A percentile compares a stretch with the other conserved stretches of the same genome.
phyloP scores from a whole-genome alignment of 2,329 filamentous ascomycete genomes.

The Aspergillus fructus region DNA sequence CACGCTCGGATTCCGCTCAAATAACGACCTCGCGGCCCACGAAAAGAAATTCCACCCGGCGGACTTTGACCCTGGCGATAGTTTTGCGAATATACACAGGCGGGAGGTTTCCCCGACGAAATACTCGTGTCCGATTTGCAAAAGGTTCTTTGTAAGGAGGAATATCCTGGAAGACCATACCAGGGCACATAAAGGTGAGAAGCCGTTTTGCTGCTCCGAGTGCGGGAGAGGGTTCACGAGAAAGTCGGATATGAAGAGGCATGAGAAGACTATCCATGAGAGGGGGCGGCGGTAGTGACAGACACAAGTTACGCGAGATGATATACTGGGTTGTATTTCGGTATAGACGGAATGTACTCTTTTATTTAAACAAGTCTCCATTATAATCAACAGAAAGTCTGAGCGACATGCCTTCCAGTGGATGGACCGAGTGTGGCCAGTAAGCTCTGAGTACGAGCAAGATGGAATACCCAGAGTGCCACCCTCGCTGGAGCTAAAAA shows the following conservation, averaged over 20 bases:
- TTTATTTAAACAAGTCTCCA: neutral
- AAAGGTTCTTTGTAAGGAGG: neutral
- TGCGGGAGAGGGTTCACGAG: neutral
- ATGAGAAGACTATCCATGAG: slow-evolving; percentile 2
- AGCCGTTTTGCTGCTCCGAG: slow-evolving; percentile 1
- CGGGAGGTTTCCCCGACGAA: neutral
- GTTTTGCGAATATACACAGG: neutral
- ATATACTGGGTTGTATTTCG: neutral
- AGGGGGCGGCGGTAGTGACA: neutral
- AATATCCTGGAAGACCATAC: slow-evolving; percentile 5
- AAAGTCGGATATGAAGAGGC: slow-evolving; percentile 1
- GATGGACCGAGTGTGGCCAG: too few relatives aligned
- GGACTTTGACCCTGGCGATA: neutral
- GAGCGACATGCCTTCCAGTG: too few relatives aligned
- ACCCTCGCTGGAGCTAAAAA: neutral
- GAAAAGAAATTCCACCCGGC: slow-evolving; percentile 1
- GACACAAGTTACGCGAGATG: neutral
- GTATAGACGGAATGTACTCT: neutral
- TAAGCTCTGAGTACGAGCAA: too few relatives aligned
- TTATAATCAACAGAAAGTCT: too few relatives aligned
- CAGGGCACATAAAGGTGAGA: slow-evolving; percentile 1
- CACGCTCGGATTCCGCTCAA: neutral
- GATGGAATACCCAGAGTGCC: too few relatives aligned
- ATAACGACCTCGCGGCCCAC: neutral
- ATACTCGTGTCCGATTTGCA: neutral